Evolutionary conservation across 208 protist genomes (phyloP), one percentile per base, ranked within the genome.

Genomic region (Angomonas deanei): DNA sequence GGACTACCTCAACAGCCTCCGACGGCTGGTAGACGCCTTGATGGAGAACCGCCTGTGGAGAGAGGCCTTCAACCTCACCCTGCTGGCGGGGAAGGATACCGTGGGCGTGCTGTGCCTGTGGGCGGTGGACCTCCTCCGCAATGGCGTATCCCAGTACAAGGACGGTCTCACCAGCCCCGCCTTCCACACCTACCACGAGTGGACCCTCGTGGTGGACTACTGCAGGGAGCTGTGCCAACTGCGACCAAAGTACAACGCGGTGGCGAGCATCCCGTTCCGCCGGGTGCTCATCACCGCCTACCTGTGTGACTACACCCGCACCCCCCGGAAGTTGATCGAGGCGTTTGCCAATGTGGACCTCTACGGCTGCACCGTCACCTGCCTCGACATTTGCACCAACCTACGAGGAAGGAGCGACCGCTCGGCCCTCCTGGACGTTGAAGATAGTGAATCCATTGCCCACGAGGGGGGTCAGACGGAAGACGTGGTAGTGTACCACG

Each of bases 21-120:
- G 71, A 50, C 61, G 73, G 32, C 82, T 94, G 24, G 59, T 81
- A 13, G 57, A 59, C n/a, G 84, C 76, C 19, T 78, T 94, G 48
- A 81, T 88, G 84, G 63, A 80, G 58, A 61, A 71, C n/a, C 72
- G 75, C 5, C 71, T 91, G 46, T 94, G 88, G 88, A 47, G 61
- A 27, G 82, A 88, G 50, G 88, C 88, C 0, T 85, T 73, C 49
- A 79, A 80, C 48, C 84, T 88, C 63, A 74, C 84, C 19, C 48
- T 56, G 6, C 68, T 91, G 34, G 46, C 71, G 2, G 72, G 39
- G 3, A 65, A 73, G 24, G 75, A 84, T 67, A 39, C 72, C 49
- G 78, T 66, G 57, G 19, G 27, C 2, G 84, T 93, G 47, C 69
- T 91, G 39, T 68, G 77, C 28, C 74, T 78, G 68, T 86, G 82